These are phyloP conservation scores for Ganoderma meredithae DNA, from an alignment of 1,284 basidiomycete genomes.

Conservation along the genomic window DNA sequence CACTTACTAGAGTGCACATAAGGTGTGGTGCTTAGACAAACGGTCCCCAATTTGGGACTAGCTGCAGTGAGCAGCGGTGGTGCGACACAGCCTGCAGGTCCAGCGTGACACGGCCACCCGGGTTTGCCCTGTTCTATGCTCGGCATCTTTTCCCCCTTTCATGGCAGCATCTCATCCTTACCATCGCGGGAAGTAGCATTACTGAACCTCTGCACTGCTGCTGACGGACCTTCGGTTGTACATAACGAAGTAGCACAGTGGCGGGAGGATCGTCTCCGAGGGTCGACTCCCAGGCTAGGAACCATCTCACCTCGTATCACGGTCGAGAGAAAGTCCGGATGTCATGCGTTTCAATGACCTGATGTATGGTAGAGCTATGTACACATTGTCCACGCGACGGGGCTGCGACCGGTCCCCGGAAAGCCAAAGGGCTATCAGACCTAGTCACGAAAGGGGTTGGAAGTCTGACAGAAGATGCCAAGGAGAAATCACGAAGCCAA, in stretches of 20 bases:
- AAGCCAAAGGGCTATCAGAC: background rate
- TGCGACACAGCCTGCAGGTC: background rate
- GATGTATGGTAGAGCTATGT: background rate
- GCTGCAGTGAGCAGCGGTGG: background rate
- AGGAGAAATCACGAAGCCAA: background rate
- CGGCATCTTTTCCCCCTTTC: background rate
- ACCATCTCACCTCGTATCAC: background rate
- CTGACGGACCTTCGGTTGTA: background rate
- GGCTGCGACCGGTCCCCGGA: background rate
- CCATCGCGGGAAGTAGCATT: background rate
- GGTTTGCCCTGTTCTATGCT: background rate
- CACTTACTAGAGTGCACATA: background rate
- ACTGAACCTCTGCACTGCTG: background rate
- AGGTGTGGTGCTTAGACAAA: too few species aligned
- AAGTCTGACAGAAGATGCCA: background rate
- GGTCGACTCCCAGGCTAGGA: background rate
- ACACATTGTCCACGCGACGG: background rate
- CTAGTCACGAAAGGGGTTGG: too few species aligned
- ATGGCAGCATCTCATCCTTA: background rate
- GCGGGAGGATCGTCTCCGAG: background rate
- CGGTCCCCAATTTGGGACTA: background rate
- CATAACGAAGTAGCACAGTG: background rate
- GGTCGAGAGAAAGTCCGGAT: background rate
- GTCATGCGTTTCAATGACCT: background rate
- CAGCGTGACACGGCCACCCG: background rate